phyloP scores from a whole-genome alignment of 139 green algal genomes.

The Nannochloris sp. region DNA sequence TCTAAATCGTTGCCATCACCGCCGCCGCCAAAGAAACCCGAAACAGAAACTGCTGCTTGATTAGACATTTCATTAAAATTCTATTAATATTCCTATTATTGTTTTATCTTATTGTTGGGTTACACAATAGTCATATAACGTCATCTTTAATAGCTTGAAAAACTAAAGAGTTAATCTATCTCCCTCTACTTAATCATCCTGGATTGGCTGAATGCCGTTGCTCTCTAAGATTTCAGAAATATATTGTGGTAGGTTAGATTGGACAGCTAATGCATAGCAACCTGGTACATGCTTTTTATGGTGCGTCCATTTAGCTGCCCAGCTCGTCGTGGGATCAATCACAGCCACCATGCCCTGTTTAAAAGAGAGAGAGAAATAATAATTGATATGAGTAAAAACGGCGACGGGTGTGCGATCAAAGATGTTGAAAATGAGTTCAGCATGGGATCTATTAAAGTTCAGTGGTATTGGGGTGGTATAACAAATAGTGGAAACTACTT shows the following conservation, averaged over 20 bases:
- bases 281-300: constrained; percentile 36
- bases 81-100: no score
- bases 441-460: no score
- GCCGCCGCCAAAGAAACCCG: not conserved
- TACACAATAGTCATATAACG: not conserved
- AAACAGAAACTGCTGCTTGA: no score
- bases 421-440: no score
- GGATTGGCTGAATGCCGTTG: not conserved
- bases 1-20: constrained; percentile 9
- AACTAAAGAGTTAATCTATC: not conserved
- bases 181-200: no score
- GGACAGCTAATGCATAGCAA: constrained; percentile 40
- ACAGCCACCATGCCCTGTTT: constrained; percentile 52
- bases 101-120: not conserved
- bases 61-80: no score
- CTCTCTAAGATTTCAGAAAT: constrained; percentile 15
- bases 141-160: not conserved
- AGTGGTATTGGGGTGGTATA: no score
- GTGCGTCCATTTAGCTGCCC: constrained; percentile 63
- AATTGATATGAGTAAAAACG: no score
- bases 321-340: constrained; percentile 57
- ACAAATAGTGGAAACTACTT: no score
- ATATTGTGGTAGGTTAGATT: constrained; percentile 9
- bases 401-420: no score
- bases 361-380: not conserved